Percentiles rank a stretch among this genome's conserved stretches.
phyloP scores from a whole-genome alignment of 2,329 filamentous ascomycete species.

The Lachnellula cervina region DNA sequence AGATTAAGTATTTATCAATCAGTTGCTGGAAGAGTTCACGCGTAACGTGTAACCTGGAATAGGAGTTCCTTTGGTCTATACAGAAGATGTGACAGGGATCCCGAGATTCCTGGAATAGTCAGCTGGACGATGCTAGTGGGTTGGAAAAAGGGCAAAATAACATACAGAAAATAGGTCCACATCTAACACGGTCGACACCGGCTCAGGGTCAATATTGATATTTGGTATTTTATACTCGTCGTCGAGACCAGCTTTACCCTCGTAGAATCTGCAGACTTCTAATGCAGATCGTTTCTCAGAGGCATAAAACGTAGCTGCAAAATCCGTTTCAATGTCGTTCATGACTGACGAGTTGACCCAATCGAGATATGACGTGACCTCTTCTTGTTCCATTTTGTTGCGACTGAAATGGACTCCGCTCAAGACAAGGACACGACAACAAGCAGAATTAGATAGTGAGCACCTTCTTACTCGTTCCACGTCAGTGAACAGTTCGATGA shows the following conservation, averaged over 20 bases:
- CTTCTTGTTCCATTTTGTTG: neutral
- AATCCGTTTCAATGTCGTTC: neutral
- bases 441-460: neutral
- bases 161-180: neutral
- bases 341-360: conserved; percentile 3
- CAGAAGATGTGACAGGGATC: conserved; percentile 14
- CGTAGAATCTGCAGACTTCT: neutral
- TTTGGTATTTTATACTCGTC: neutral
- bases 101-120: neutral
- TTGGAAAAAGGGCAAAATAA: neutral
- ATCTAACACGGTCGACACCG: neutral
- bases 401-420: neutral
- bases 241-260: neutral
- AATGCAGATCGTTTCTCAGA: neutral
- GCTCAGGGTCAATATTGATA: neutral
- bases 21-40: conserved; percentile 5
- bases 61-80: conserved; percentile 14
- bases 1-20: conserved; percentile 5
- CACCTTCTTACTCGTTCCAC: neutral
- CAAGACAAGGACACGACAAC: too few species aligned
- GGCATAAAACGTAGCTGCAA: conserved; percentile 1
- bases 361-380: neutral
- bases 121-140: neutral
- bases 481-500: neutral
- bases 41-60: conserved; percentile 10